phyloP scores from a whole-genome alignment of 1,284 basidiomycete genomes.

The Sporisorium graminicola region DNA sequence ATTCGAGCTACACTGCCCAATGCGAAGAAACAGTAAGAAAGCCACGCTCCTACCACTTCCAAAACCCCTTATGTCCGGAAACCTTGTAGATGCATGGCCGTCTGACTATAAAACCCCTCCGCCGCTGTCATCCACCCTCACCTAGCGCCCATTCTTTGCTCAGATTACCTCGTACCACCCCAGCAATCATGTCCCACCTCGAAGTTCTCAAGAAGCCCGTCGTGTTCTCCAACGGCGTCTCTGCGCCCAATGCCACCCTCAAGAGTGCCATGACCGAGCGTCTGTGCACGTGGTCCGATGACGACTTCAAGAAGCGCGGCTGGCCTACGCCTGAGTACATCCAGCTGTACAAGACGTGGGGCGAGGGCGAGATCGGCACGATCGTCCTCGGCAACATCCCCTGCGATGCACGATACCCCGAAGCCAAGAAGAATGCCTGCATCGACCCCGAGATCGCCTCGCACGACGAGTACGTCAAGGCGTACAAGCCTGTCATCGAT shows the following conservation, averaged over 20 bases:
- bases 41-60: background rate
- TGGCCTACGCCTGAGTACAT: constrained; percentile 58
- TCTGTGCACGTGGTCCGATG: constrained; percentile 58
- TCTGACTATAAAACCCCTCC: background rate
- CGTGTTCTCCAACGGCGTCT: constrained; percentile 41
- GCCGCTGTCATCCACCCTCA: too few species aligned
- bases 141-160: background rate
- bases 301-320: constrained; percentile 61
- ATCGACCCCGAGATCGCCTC: constrained; percentile 55
- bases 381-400: constrained; percentile 62
- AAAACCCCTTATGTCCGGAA: constrained; percentile 10
- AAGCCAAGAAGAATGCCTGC: constrained; percentile 55
- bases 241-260: constrained; percentile 57
- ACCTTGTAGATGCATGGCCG: background rate
- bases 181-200: constrained; percentile 41
- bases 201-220: constrained; percentile 52
- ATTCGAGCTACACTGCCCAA: too few species aligned
- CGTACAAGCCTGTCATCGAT: constrained; percentile 64
- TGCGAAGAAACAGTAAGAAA: background rate
- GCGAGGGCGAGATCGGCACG: constrained; percentile 60
- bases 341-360: constrained; percentile 63
- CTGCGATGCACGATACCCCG: constrained; percentile 50
- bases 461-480: constrained; percentile 50
- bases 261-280: constrained; percentile 66
- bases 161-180: background rate